Evolutionary conservation across 306 rosid species (phyloP).

Genomic region (Carpinus viminea): DNA sequence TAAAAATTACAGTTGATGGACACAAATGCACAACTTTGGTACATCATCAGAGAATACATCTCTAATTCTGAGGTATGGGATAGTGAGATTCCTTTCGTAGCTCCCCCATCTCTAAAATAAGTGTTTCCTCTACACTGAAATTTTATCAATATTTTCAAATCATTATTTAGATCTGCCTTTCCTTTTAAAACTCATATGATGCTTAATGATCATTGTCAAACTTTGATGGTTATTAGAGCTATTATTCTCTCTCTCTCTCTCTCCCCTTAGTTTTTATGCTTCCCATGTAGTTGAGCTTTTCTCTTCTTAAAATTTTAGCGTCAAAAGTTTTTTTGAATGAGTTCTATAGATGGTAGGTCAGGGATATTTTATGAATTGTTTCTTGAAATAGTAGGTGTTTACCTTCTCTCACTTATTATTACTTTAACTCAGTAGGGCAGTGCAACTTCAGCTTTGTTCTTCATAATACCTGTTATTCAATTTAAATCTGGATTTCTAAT

Average conservation of each 20-base stretch:
- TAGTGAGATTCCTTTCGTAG: conserved; percentile 9
- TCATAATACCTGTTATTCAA: conserved; percentile 16
- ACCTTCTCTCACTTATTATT: background rate
- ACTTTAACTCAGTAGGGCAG: background rate
- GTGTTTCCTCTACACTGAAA: background rate
- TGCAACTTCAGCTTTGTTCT: conserved; percentile 11
- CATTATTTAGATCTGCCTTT: background rate
- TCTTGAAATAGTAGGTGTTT: background rate
- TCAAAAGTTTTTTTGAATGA: background rate
- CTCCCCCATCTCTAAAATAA: background rate
- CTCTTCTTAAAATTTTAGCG: background rate
- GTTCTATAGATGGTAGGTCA: background rate
- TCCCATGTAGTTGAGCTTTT: background rate
- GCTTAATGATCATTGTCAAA: background rate
- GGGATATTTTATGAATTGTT: background rate
- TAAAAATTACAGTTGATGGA: conserved; percentile 81
- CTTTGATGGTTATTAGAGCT: background rate
- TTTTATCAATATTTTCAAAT: background rate
- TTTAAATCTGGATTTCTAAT: conserved; percentile 20
- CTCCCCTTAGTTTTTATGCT: background rate
- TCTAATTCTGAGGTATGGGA: conserved; percentile 82
- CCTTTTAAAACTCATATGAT: background rate
- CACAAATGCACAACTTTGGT: conserved; percentile 97
- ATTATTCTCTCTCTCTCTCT: no score
- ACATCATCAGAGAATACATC: conserved; percentile 93